Conservation (phyloP, 306 rosid genomes). For the Acacia crassicarpa region DNA sequence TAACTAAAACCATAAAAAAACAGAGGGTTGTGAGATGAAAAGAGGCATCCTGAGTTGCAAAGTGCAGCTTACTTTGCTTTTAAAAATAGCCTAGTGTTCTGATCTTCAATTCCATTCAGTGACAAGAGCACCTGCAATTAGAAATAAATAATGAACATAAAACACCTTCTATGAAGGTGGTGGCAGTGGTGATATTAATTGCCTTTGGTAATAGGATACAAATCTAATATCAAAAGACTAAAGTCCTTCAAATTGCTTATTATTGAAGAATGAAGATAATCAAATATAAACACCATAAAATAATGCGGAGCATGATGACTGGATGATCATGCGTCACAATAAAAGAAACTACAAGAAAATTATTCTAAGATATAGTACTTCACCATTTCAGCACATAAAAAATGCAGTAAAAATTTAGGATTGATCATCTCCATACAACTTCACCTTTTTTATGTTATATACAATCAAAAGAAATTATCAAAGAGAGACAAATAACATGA, state of each 20-base stretch:
- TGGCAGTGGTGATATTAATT: background rate
- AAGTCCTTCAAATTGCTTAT: background rate
- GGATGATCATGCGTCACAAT: background rate
- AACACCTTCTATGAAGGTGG: background rate
- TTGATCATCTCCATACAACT: background rate
- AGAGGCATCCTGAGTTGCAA: slow-evolving; percentile 22
- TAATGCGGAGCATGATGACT: background rate
- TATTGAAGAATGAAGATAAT: background rate
- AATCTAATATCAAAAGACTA: background rate
- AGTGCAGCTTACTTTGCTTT: slow-evolving; percentile 75
- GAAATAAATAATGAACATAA: slow-evolving; percentile 19
- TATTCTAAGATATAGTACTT: background rate
- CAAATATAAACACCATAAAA: background rate
- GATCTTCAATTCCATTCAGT: slow-evolving; percentile 66
- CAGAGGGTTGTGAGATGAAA: background rate
- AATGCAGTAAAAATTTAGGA: no score
- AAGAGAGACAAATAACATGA: background rate
- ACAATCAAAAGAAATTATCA: background rate
- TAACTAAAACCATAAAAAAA: background rate
- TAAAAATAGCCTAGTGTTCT: slow-evolving; percentile 57
- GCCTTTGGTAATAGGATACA: background rate
- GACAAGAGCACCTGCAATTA: slow-evolving; percentile 69
- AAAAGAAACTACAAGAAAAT: background rate
- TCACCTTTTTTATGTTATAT: background rate
- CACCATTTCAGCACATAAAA: no score